Base-by-base conservation (phyloP, 2,329 filamentous ascomycete species). In the Cryphonectria japonica region DNA sequence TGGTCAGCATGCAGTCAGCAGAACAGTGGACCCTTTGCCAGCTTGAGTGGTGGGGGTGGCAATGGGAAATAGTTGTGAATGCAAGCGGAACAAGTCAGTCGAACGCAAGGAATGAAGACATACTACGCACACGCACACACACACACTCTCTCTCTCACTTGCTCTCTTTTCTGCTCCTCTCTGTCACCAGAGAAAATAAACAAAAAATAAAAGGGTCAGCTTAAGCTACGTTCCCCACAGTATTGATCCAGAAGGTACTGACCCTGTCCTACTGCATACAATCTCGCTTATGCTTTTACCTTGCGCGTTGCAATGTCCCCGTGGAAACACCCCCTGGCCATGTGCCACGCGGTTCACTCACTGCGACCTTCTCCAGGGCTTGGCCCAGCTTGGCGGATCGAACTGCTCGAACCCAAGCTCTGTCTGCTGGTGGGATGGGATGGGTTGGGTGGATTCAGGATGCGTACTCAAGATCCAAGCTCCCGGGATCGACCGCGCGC, bases 401-500 rank as follows among this genome's bases (percentile, higher is more conserved):
- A 16, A 14, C 43, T 50, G 19, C 6, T 5, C 37, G 1, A 39
- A 2, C 9, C 3, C 16, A 43, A 13, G 43, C 7, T 50, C 43
- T 50, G 43, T 50, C 1, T 26, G 26, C 26, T 26, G 26, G 26
- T 26, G 26, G 43, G 19, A n/a, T 50, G 46, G 46, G 19, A 39
- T 50, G 46, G 32, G 39, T 3, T 60, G 26, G 32, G 32, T 61
- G 57, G 57, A 9, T 32, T 59, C 29, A 59, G 29, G 54, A 59
- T 59, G 29, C 29, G 59, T 39, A 19, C 32, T 39, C 19, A 22
- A 34, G 32, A 34, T n/a, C 34, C 34, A 61, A 34, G 11, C 32
- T 39, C 19, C 22, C 59, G 59, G 59, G 34, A 61, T 61, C 59
- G 59, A 61, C 59, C 34, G 59, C 59, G 16, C 16, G 26, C 54